Evolutionary conservation across 2,329 filamentous ascomycete species (phyloP).

Genomic region (Epicoccum nigrum): DNA sequence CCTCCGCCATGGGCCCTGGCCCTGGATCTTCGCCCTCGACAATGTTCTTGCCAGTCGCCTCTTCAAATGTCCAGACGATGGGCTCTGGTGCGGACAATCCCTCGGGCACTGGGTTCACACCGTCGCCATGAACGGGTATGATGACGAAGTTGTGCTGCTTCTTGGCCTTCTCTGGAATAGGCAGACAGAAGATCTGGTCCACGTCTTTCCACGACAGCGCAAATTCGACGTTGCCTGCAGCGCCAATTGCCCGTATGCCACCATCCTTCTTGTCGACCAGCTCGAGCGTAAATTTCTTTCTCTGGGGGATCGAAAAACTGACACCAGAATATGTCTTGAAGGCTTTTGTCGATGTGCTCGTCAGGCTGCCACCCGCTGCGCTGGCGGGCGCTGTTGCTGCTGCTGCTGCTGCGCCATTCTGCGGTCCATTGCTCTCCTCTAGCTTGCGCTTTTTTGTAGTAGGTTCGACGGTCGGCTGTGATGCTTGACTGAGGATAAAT

Average conservation of each 20-base stretch:
- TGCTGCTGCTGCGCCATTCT: conserved; percentile 17
- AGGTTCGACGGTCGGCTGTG: conserved; percentile 33
- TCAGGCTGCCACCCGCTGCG: conserved; percentile 24
- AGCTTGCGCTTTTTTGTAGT: conserved; percentile 50
- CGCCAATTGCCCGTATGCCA: conserved; percentile 57
- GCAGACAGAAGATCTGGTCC: conserved; percentile 66
- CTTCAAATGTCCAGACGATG: conserved; percentile 66
- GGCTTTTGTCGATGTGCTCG: conserved; percentile 31
- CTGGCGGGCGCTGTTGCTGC: not conserved
- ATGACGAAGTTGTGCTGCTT: conserved; percentile 68
- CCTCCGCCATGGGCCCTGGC: conserved; percentile 54
- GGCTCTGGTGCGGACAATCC: conserved; percentile 55
- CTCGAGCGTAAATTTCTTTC: conserved; percentile 68
- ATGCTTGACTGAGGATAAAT: conserved; percentile 39
- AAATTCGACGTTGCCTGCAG: conserved; percentile 61
- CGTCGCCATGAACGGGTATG: conserved; percentile 59
- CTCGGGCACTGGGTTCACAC: conserved; percentile 54
- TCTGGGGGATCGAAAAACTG: conserved; percentile 66
- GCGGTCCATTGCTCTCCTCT: conserved; percentile 32
- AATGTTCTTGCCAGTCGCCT: conserved; percentile 55
- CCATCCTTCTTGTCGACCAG: conserved; percentile 54
- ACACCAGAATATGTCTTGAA: conserved; percentile 54
- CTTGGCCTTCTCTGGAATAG: conserved; percentile 68
- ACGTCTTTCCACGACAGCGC: conserved; percentile 57
- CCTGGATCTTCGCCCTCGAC: conserved; percentile 53